phyloP scores from a whole-genome alignment of 345 rosid genomes.

The Ceriops decandra region DNA sequence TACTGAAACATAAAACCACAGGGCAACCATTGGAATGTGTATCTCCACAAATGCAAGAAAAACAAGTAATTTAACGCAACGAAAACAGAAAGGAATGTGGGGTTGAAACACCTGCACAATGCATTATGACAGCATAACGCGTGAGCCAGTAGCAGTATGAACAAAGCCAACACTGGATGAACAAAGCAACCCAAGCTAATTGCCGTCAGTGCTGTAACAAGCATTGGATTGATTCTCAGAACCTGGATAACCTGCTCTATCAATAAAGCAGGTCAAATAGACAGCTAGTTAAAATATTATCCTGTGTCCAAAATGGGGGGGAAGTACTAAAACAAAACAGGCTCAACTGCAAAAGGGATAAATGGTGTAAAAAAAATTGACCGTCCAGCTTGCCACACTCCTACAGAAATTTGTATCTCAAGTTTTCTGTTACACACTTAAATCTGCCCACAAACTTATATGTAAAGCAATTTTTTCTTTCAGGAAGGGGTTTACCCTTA shows the following conservation, averaged over 20 bases:
- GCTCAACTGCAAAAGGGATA: not conserved
- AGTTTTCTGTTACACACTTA: not conserved
- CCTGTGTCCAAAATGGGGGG: not conserved
- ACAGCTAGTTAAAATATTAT: constrained; percentile 13
- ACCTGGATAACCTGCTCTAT: constrained; percentile 64
- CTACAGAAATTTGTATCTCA: not conserved
- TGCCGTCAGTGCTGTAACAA: constrained; percentile 51
- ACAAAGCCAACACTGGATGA: constrained; percentile 89
- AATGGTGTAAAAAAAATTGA: constrained; percentile 1
- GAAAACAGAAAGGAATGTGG: constrained; percentile 2
- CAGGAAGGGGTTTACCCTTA: constrained; percentile 46
- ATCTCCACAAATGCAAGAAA: constrained; percentile 5
- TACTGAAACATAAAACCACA: constrained; percentile 47
- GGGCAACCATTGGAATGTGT: constrained; percentile 27
- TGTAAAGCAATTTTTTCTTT: not conserved
- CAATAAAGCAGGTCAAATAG: constrained; percentile 13
- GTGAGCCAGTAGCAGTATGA: constrained; percentile 57
- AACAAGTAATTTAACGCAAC: constrained; percentile 3
- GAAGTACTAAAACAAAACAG: not conserved
- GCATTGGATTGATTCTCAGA: constrained; percentile 54
- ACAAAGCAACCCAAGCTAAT: constrained; percentile 62
- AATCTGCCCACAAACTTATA: not conserved
- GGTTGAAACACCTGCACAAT: constrained; percentile 59
- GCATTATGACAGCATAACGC: constrained; percentile 72
- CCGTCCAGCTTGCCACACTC: constrained; percentile 3